Evolutionary conservation across 1,284 basidiomycete genomes (phyloP).

Genomic region (Ustilago sp.): DNA sequence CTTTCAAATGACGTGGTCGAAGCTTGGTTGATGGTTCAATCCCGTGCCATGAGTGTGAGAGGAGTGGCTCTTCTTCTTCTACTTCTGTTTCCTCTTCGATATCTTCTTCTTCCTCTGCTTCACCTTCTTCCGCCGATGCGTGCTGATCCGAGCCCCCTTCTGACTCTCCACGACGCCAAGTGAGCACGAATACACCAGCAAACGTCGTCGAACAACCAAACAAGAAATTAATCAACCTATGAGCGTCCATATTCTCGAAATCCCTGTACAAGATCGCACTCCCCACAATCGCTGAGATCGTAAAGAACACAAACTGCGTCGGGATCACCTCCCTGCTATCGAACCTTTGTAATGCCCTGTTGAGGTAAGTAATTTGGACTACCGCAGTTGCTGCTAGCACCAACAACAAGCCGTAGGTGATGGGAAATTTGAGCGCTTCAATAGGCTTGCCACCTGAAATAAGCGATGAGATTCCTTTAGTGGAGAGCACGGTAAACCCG

Average conservation of each 20-base stretch:
- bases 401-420: slow-evolving; percentile 71
- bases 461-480: slow-evolving; percentile 90
- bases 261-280: slow-evolving; percentile 94
- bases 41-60: slow-evolving; percentile 26
- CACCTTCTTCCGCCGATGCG: no score
- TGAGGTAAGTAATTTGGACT: slow-evolving; percentile 90
- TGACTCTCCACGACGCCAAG: slow-evolving; percentile 33
- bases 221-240: slow-evolving; percentile 85
- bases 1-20: background rate
- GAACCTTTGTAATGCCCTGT: slow-evolving; percentile 73
- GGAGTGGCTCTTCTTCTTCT: slow-evolving; percentile 14
- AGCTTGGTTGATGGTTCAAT: slow-evolving; percentile 6
- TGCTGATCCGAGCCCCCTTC: no score
- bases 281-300: slow-evolving; percentile 83
- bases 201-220: slow-evolving; percentile 86
- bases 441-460: slow-evolving; percentile 53
- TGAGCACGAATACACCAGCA: slow-evolving; percentile 79
- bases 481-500: slow-evolving; percentile 84
- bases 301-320: slow-evolving; percentile 87
- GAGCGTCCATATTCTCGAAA: slow-evolving; percentile 75
- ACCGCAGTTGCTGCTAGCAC: slow-evolving; percentile 83
- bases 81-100: background rate
- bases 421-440: slow-evolving; percentile 56
- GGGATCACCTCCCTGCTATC: slow-evolving; percentile 72
- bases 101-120: background rate